phyloP scores from a whole-genome alignment of 306 rosid genomes.

The Abrus precatorius region DNA sequence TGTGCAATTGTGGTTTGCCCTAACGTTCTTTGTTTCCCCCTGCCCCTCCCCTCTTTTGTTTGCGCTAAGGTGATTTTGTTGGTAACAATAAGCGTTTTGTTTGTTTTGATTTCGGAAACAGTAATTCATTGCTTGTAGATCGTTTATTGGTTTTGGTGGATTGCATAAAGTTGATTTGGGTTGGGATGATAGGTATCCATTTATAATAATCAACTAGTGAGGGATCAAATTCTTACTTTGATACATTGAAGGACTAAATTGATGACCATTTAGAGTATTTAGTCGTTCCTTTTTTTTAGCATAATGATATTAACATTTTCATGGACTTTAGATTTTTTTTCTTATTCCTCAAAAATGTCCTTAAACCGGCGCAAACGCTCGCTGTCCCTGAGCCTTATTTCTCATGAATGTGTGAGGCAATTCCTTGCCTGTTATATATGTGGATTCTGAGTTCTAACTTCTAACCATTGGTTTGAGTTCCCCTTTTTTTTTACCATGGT shows the following conservation, averaged over 20 bases:
- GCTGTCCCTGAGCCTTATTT: no score
- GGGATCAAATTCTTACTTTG: background rate
- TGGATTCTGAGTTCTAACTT: no score
- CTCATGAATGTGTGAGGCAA: no score
- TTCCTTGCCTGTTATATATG: no score
- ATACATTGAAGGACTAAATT: no score
- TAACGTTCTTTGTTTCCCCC: background rate
- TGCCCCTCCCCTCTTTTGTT: background rate
- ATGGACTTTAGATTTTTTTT: no score
- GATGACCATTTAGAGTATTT: background rate
- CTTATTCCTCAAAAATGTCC: no score
- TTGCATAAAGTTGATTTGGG: no score
- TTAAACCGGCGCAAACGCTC: no score
- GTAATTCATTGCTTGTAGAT: background rate
- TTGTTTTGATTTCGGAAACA: background rate
- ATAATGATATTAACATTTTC: background rate
- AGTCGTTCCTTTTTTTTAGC: background rate
- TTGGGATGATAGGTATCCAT: background rate
- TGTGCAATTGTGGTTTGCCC: background rate
- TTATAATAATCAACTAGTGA: background rate
- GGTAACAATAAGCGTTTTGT: background rate
- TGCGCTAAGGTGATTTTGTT: background rate
- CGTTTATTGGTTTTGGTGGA: background rate
- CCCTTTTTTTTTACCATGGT: constrained; percentile 46
- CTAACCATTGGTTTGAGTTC: constrained; percentile 1